A percentile compares a stretch with the other conserved stretches of the same genome.
phyloP scores from a whole-genome alignment of 2,329 filamentous ascomycete species.

The Ascochyta fabae region DNA sequence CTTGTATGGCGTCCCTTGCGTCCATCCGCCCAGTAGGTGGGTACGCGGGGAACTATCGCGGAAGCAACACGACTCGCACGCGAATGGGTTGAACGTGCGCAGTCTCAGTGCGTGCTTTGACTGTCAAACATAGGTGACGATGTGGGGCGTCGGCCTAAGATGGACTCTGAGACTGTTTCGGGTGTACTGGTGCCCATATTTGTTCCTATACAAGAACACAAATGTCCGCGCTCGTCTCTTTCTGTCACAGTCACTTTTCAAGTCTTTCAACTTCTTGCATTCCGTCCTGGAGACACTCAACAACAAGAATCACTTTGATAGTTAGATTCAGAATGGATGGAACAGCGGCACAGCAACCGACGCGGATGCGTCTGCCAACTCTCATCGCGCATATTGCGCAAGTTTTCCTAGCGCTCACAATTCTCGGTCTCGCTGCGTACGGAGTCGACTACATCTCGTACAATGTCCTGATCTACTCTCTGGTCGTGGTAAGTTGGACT shows the following conservation, averaged over 20 bases:
- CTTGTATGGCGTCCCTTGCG: neutral
- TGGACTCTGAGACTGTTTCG: slow-evolving; percentile 17
- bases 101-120: slow-evolving; percentile 15
- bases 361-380: slow-evolving; percentile 16
- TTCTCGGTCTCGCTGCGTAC: slow-evolving; percentile 59
- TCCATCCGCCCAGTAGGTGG: neutral
- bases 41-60: slow-evolving; percentile 4
- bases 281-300: slow-evolving; percentile 10
- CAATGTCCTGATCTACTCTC: slow-evolving; percentile 46
- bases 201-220: slow-evolving; percentile 15
- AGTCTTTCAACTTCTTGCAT: neutral
- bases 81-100: slow-evolving; percentile 6
- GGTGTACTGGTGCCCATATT: slow-evolving; percentile 1
- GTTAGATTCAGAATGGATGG: slow-evolving; percentile 11
- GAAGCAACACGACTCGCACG: slow-evolving; percentile 10
- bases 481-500: slow-evolving; percentile 22
- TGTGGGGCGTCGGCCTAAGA: slow-evolving; percentile 13
- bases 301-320: slow-evolving; percentile 6
- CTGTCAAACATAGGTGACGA: slow-evolving; percentile 13
- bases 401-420: slow-evolving; percentile 53
- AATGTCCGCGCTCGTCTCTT: slow-evolving; percentile 8
- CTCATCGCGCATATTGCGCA: slow-evolving; percentile 31
- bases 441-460: slow-evolving; percentile 50
- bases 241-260: slow-evolving; percentile 3
- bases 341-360: slow-evolving; percentile 4